Evolutionary conservation across 805 yeast genomes (phyloP), one percentile per base, ranked within the genome.

Genomic region (Tetrapisispora fleetii): DNA sequence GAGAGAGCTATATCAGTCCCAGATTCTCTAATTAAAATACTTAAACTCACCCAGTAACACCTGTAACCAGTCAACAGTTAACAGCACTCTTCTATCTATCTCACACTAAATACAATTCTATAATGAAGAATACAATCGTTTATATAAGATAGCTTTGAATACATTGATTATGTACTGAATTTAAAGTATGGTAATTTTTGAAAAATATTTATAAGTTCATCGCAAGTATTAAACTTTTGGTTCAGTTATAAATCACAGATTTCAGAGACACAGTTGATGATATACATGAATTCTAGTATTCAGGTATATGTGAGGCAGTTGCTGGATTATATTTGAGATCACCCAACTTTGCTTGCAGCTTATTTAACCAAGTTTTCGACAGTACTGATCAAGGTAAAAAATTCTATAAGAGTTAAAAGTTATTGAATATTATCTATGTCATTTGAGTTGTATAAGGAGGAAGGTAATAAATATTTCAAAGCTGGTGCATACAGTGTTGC

Each of bases 401-500:
- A 24, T 6, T 24, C 28, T 6, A 24, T 8, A 24, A 4, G 8
- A 24, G 28, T 8, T 24, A 24, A 24, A 24, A 6, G 8, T 6
- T 8, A 24, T 24, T 24, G 8, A 6, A 24, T 24, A 4, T 6
- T 32, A 32, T 14, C 32, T 6, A 32, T 45, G 52, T 33, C 50
- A 7, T 57, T 60, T 27, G 63, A 57, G 17, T 40, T 50, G 6
- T 55, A 59, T 17, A 70, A 69, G 45, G 51, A 48, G 1, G 53
- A 58, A 48, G 91, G 90, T 0, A 83, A 83, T 52, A 60, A 63
- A 22, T 78, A 77, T 0, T 83, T 79, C 62, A 56, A 68, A 7
- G 50, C 51, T 1, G 65, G 69, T 13, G 66, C 79, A 43, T 83
- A 62, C 58, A 54, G 54, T 5, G 68, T 68, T 28, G 88, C 93